These are phyloP conservation scores for Oryza meyeriana DNA, from an alignment of 176 grass and related monocot species.

Conservation along the genomic window DNA sequence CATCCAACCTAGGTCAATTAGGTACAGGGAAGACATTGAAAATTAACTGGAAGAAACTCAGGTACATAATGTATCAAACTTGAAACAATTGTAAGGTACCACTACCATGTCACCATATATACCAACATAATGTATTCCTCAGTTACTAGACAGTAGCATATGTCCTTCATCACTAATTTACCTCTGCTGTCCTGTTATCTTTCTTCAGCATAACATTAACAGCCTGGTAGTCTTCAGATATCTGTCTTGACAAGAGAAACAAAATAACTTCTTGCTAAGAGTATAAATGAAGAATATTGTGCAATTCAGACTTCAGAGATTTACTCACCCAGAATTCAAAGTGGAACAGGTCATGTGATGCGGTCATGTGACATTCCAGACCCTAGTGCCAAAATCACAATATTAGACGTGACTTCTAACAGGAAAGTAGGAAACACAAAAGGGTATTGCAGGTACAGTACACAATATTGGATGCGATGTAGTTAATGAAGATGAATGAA, in stretches of 20 bases:
- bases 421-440: slow-evolving; percentile 4
- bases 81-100: no score
- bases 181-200: slow-evolving; percentile 56
- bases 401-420: slow-evolving; percentile 12
- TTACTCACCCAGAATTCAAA: slow-evolving; percentile 88
- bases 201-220: slow-evolving; percentile 65
- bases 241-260: slow-evolving; percentile 44
- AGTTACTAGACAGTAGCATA: no score
- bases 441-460: no score
- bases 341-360: slow-evolving; percentile 76
- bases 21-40: no score
- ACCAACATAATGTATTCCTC: no score
- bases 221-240: slow-evolving; percentile 63
- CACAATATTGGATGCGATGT: no score
- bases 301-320: slow-evolving; percentile 38
- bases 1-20: background rate
- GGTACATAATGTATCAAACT: no score
- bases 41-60: no score
- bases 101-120: no score
- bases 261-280: slow-evolving; percentile 19
- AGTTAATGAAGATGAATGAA: slow-evolving; percentile 4
- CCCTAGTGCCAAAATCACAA: slow-evolving; percentile 54
- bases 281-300: slow-evolving; percentile 21
- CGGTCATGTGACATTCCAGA: slow-evolving; percentile 67
- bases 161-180: slow-evolving; percentile 30